These are phyloP conservation scores for Suillus bovinus DNA, from an alignment of 768 basidiomycete species.

Conservation along the genomic window DNA sequence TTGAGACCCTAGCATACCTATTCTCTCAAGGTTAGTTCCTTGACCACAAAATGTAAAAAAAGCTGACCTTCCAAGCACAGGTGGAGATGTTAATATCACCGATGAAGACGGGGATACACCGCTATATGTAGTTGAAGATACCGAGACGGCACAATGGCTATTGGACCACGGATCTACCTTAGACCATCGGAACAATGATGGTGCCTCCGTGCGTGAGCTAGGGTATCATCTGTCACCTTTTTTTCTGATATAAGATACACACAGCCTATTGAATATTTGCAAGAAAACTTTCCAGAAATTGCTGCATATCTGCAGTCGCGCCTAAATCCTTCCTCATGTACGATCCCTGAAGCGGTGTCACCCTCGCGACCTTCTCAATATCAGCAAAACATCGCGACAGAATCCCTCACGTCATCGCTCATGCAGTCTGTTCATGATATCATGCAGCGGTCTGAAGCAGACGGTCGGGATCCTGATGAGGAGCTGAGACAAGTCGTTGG, in stretches of 20 bases:
- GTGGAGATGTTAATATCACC: constrained; percentile 84
- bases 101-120: constrained; percentile 93
- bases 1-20: constrained; percentile 75
- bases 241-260: constrained; percentile 9
- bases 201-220: constrained; percentile 62
- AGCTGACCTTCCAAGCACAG: constrained; percentile 35
- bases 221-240: constrained; percentile 13
- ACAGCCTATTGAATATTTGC: constrained; percentile 70
- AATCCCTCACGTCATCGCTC: constrained; percentile 65
- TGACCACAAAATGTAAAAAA: background rate
- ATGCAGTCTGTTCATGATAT: constrained; percentile 68
- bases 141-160: constrained; percentile 76
- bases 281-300: constrained; percentile 70
- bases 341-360: constrained; percentile 10
- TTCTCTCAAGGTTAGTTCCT: constrained; percentile 57
- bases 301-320: constrained; percentile 57
- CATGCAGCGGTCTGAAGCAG: constrained; percentile 55
- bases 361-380: constrained; percentile 55
- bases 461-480: constrained; percentile 68
- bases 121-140: constrained; percentile 83
- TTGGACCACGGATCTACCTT: constrained; percentile 75
- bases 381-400: constrained; percentile 67
- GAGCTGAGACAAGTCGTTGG: constrained; percentile 62
- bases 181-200: constrained; percentile 65
- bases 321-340: constrained; percentile 19